phyloP scores from a whole-genome alignment of 148 eudicot genomes.

The Rhododendron ovatum region DNA sequence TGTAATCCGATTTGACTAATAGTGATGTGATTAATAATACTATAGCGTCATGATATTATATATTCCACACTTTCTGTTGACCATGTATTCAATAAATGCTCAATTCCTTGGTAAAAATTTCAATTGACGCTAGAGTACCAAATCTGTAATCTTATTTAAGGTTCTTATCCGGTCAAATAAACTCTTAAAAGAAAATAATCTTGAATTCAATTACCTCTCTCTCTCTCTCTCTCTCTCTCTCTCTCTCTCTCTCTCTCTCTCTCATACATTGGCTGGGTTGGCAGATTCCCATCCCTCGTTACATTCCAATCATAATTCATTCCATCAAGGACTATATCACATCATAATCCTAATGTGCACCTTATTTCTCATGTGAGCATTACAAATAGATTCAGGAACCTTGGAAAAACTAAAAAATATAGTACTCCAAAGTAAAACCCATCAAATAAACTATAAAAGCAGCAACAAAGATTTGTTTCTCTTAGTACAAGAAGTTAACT shows the following conservation, averaged over 20 bases:
- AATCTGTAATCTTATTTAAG: too few species aligned
- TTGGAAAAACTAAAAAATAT: too few species aligned
- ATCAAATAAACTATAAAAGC: not conserved
- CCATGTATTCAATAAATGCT: too few species aligned
- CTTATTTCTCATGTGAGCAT: not conserved
- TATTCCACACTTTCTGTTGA: too few species aligned
- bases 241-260: not conserved
- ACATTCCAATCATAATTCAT: not conserved
- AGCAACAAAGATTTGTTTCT: not conserved
- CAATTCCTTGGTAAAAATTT: too few species aligned
- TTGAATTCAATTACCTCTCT: too few species aligned
- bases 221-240: too few species aligned
- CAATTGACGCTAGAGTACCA: too few species aligned
- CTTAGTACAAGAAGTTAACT: not conserved
- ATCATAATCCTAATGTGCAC: not conserved
- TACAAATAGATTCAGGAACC: not conserved
- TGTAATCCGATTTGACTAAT: too few species aligned
- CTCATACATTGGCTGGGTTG: not conserved
- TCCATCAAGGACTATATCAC: not conserved
- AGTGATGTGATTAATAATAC: too few species aligned
- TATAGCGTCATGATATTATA: too few species aligned
- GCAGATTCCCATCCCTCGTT: not conserved
- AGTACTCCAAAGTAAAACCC: not conserved
- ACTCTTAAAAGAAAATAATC: not conserved
- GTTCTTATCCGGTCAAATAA: too few species aligned